Evolutionary conservation across 371 early-diverging fungal species (phyloP).

Genomic region (Mycotypha africana): DNA sequence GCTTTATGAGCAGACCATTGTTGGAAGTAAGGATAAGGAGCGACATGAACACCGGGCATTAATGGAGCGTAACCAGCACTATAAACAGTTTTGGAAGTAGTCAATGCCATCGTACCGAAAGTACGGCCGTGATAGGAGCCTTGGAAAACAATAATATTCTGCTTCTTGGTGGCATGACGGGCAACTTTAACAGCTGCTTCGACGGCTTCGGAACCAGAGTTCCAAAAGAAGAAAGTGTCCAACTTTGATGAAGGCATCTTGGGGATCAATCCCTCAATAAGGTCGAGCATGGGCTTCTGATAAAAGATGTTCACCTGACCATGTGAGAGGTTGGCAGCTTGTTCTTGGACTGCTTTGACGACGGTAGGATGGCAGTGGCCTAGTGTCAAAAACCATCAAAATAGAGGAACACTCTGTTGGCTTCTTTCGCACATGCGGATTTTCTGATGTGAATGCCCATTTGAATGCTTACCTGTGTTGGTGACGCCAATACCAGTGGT

Average conservation of each 20-base stretch:
- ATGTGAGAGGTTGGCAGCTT: slow-evolving; percentile 46
- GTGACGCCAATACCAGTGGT: slow-evolving; percentile 59
- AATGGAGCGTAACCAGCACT: slow-evolving; percentile 46
- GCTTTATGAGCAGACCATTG: slow-evolving; percentile 43
- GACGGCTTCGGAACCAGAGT: slow-evolving; percentile 58
- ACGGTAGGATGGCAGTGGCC: slow-evolving; percentile 52
- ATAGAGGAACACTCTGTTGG: too few relatives aligned
- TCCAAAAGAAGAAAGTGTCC: slow-evolving; percentile 56
- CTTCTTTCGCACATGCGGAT: background rate
- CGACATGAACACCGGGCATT: slow-evolving; percentile 54
- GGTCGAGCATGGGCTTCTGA: slow-evolving; percentile 53
- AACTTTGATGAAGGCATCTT: slow-evolving; percentile 43
- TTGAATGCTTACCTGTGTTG: slow-evolving; percentile 32
- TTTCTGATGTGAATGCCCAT: background rate
- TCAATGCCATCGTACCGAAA: slow-evolving; percentile 52
- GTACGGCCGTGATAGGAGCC: slow-evolving; percentile 58
- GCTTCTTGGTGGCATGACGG: slow-evolving; percentile 52
- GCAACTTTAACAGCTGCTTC: slow-evolving; percentile 54
- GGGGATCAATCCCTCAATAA: slow-evolving; percentile 38
- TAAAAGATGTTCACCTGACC: slow-evolving; percentile 51
- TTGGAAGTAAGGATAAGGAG: slow-evolving; percentile 48
- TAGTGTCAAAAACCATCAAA: too few relatives aligned
- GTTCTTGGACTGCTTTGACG: slow-evolving; percentile 57
- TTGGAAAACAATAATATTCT: slow-evolving; percentile 49
- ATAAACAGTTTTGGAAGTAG: slow-evolving; percentile 54